A percentile compares a stretch with the other conserved stretches of the same genome.
These are phyloP conservation scores for Oehlia diaphana DNA, from an alignment of 192 early-diverging fungal genomes.

Conservation along the genomic window DNA sequence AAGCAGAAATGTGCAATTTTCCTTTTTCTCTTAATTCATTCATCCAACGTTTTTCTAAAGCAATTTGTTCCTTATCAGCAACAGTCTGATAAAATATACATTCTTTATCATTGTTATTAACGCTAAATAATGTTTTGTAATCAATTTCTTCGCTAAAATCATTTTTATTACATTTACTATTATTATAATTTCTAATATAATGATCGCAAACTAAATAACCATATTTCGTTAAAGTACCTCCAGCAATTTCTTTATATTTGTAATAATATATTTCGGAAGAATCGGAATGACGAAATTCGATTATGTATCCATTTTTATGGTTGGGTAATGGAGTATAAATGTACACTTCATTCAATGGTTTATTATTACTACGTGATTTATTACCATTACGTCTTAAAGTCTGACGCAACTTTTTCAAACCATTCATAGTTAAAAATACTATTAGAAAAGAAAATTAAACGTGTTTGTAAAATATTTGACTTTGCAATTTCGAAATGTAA, in stretches of 20 bases:
- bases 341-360: background rate
- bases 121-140: background rate
- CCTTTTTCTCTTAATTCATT: background rate
- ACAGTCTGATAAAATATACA: conserved; percentile 28
- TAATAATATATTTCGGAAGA: conserved; percentile 9
- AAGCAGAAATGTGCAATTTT: background rate
- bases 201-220: background rate
- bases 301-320: conserved; percentile 16
- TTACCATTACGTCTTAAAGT: background rate
- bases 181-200: background rate
- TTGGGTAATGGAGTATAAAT: conserved; percentile 8
- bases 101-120: conserved; percentile 17
- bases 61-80: conserved; percentile 24
- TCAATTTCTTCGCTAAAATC: background rate
- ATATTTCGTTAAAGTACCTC: conserved; percentile 18
- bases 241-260: conserved; percentile 22
- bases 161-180: background rate
- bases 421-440: too few species aligned
- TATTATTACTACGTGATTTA: background rate
- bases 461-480: background rate
- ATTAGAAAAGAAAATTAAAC: too few species aligned
- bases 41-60: conserved; percentile 16
- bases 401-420: background rate
- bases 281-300: conserved; percentile 13
- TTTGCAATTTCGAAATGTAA: background rate